Base-by-base conservation (phyloP, 495 filamentous ascomycete genomes). In the Parathielavia hyrcaniae region DNA sequence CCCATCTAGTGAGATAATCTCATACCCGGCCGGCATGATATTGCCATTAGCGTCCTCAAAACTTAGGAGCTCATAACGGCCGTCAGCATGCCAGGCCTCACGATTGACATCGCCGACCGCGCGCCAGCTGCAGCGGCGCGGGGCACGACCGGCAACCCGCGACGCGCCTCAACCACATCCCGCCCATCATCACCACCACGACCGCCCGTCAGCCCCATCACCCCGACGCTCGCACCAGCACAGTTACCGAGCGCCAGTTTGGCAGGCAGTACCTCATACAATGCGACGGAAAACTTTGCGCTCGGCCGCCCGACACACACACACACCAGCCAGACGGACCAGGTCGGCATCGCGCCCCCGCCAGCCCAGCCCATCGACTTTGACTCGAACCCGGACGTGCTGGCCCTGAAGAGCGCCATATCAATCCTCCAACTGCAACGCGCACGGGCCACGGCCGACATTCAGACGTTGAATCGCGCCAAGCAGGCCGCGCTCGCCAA, bases 341-440 rank as follows among this genome's bases (percentile, higher is more conserved):
- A 75, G 40, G 60, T 62, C 7, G 66, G 69, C 57, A 70, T 73
- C 35, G n/a, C 50, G 1, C 73, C 71, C 4, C 75, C 73, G 14
- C 87, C 87, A 0, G 74, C 85, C 1, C 75, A 82, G 13, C 85
- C 89, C 12, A 84, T 95, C 64, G 81, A 82, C 55, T 86, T 90
- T 68, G 85, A 84, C 61, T 77, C 82, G 49, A 95, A 95, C 63
- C 83, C 89, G 5, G 91, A 96, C 74, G 89, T 84, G 1, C 85
- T 95, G 22, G 91, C 91, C 4, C 76, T 96, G 30, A 82, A 84
- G 39, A 84, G 85, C 20, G 86, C 90, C 4, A 87, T 95, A 62
- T 83, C 85, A 4, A 84, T 95, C 46, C 75, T 96, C 35, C 88
- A 92, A 73, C 73, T 93, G 45, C 91, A 96, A 72, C 86, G 85